Evolutionary conservation across 2,329 filamentous ascomycete genomes (phyloP), one percentile per base, ranked within the genome.

Genomic region (Geosmithia morbida): DNA sequence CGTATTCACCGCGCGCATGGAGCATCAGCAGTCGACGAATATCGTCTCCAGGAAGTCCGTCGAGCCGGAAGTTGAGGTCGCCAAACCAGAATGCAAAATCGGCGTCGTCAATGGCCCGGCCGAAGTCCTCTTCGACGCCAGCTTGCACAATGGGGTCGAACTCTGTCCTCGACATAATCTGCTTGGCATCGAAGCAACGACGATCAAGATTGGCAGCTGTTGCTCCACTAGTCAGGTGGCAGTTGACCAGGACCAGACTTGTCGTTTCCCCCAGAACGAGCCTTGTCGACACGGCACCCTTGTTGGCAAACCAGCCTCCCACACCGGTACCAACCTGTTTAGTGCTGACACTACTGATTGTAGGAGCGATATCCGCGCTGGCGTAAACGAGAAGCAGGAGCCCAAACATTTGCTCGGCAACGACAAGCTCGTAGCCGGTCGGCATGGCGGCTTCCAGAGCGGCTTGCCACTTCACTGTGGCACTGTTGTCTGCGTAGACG

Each of bases 11-110:
- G 33, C 75, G 74, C 0, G 86, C 84, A 61, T 96, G 90, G 4
- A 96, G 72, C 57, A 83, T 85, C 39, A 98, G 70, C 7, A 97
- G 68, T 44, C 85, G 78, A 30, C 90, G 77, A 44, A 98, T 92
- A 60, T 98, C 92, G 39, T 92, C 85, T 1, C 88, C 89, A 0
- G 90, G 86, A 45, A 97, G 76, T 43, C 83, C 86, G 46, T 94
- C 87, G 1, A 98, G 72, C 30, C 92, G 79, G 59, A 96, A 98
- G 61, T 98, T 98, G 41, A 98, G 71, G 61, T 98, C 92, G 7
- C 92, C 92, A 57, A 95, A 86, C 87, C 90, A 97, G 58, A 98
- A 96, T 0, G 82, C 80, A 65, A 96, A 88, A 58, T 98, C 92
- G 53, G 94, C 90, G 40, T 94, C 85, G 1, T 87, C 89, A 52